Percentiles rank a stretch among this genome's conserved stretches.
Conservation (phyloP, 208 protist genomes). For the Trypanosoma platydactyli region DNA sequence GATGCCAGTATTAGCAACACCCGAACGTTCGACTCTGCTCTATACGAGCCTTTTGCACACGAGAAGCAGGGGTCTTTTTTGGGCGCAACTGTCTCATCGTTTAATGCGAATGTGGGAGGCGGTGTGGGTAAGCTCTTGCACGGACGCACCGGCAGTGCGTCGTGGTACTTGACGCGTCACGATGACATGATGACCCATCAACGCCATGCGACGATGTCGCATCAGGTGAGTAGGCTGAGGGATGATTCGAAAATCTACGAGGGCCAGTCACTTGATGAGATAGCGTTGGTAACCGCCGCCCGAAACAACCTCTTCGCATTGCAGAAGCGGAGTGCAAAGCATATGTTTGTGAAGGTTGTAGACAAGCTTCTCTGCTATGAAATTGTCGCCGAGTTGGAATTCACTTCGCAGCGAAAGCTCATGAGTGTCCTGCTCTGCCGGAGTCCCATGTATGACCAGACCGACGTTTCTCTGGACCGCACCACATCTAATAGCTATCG, state of each 20-base stretch:
- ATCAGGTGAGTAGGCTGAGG: constrained; percentile 33
- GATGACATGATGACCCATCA: constrained; percentile 22
- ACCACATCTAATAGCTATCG: constrained; percentile 8
- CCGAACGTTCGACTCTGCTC: too few relatives aligned
- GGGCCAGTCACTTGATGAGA: constrained; percentile 91
- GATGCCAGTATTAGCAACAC: too few relatives aligned
- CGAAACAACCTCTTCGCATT: constrained; percentile 80
- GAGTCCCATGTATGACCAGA: constrained; percentile 39
- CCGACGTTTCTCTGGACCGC: background rate
- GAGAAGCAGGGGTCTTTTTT: too few relatives aligned
- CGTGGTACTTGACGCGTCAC: constrained; percentile 55
- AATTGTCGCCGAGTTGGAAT: constrained; percentile 82
- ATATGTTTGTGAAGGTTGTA: constrained; percentile 66
- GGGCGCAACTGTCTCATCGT: background rate
- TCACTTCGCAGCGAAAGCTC: constrained; percentile 80
- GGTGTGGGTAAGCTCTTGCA: constrained; percentile 32
- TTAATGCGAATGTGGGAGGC: constrained; percentile 4
- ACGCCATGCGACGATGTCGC: constrained; percentile 14
- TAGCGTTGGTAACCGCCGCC: constrained; percentile 85
- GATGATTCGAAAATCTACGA: constrained; percentile 84
- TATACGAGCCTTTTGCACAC: too few relatives aligned
- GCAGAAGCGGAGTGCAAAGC: constrained; percentile 53
- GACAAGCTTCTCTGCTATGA: constrained; percentile 70
- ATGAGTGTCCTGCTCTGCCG: constrained; percentile 83
- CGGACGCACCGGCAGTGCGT: constrained; percentile 56